Conservation (phyloP, 345 rosid species). For the Gossypium stocksii region DNA sequence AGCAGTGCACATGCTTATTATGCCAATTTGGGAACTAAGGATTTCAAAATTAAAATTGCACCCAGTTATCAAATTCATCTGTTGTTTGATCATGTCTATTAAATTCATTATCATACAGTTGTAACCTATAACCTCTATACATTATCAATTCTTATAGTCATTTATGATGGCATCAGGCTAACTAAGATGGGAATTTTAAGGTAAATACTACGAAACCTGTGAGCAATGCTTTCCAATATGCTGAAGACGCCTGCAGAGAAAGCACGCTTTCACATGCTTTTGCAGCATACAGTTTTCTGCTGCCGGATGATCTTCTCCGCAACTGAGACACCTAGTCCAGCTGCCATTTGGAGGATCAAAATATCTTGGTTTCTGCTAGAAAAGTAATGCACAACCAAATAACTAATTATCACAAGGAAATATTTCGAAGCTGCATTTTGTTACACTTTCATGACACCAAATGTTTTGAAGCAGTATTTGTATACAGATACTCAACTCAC, state of each 20-base stretch:
- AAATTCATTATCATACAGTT: neutral
- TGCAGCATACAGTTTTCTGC: conserved; percentile 8
- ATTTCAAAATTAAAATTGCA: neutral
- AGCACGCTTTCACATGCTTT: conserved; percentile 24
- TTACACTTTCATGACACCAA: neutral
- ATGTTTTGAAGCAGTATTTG: neutral
- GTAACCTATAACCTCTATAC: neutral
- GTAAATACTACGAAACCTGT: conserved; percentile 25
- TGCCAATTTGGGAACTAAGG: conserved; percentile 1
- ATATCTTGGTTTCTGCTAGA: conserved; percentile 30
- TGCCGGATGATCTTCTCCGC: conserved; percentile 17
- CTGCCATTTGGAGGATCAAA: conserved; percentile 25
- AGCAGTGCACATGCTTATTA: neutral
- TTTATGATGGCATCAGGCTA: neutral
- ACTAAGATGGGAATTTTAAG: neutral
- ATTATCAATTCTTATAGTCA: conserved; percentile 3
- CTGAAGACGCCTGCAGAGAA: conserved; percentile 22
- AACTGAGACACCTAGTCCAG: conserved; percentile 8
- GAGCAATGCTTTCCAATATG: conserved; percentile 25
- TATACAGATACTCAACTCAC: conserved; percentile 14
- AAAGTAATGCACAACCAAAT: neutral
- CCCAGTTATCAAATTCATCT: neutral
- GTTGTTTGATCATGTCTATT: neutral
- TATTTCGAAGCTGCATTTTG: neutral
- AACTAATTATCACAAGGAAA: neutral